Percentiles rank a stretch among this genome's conserved stretches.
Evolutionary conservation across 208 protist species (phyloP).

Genomic region (Acanthamoeba triangularis): DNA sequence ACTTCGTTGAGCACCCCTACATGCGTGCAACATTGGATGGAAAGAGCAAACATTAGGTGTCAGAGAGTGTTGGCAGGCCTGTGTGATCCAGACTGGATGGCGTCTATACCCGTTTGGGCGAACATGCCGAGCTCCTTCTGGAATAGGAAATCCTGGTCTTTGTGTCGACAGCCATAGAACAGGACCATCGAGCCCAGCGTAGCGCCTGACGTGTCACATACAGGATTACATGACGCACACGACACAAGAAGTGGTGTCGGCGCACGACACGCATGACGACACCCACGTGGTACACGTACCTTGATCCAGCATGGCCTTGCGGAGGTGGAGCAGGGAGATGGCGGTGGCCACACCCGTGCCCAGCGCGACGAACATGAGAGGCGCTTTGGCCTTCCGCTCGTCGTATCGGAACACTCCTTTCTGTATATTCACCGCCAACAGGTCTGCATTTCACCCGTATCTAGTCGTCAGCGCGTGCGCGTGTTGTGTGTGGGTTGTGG

Average conservation of each 20-base stretch:
- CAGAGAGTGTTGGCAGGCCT: too few relatives aligned
- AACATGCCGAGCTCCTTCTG: constrained; percentile 19
- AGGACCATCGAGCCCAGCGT: constrained; percentile 41
- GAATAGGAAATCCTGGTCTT: constrained; percentile 64
- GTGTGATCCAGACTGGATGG: too few relatives aligned
- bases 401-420: constrained; percentile 64
- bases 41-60: neutral
- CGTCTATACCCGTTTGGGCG: neutral
- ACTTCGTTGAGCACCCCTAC: constrained; percentile 49
- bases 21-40: neutral
- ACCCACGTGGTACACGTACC: neutral
- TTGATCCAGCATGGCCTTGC: constrained; percentile 43
- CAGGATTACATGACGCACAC: neutral
- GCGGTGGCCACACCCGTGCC: constrained; percentile 63
- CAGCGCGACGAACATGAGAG: constrained; percentile 18
- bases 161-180: constrained; percentile 61
- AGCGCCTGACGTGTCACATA: neutral
- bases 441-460: neutral
- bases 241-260: neutral
- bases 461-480: neutral
- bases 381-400: constrained; percentile 2
- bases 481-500: neutral
- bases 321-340: constrained; percentile 45
- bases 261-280: too few relatives aligned
- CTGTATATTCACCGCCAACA: constrained; percentile 11